phyloP scores from a whole-genome alignment of 768 basidiomycete species.

The Tubosaeta sp. region DNA sequence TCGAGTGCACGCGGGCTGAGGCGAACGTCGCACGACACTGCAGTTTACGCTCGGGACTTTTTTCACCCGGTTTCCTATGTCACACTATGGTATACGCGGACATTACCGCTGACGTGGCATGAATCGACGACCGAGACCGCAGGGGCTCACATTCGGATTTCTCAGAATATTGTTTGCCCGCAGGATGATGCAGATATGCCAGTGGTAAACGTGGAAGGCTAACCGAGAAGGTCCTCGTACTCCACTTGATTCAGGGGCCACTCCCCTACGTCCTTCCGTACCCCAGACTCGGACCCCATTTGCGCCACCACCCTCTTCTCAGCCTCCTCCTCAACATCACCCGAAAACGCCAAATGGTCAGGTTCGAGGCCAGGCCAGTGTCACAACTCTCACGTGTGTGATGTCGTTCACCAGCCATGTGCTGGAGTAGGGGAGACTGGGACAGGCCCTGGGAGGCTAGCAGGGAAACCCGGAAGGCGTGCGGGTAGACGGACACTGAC shows the following conservation, averaged over 20 bases:
- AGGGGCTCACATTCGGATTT: slow-evolving; percentile 16
- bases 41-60: slow-evolving; percentile 76
- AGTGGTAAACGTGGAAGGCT: slow-evolving; percentile 80
- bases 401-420: background rate
- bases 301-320: slow-evolving; percentile 24
- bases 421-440: no score
- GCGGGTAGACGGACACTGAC: no score
- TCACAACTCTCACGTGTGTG: slow-evolving; percentile 40
- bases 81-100: slow-evolving; percentile 65
- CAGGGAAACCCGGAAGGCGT: no score
- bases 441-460: no score
- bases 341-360: slow-evolving; percentile 22
- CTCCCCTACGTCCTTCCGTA: slow-evolving; percentile 38
- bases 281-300: slow-evolving; percentile 32
- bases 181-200: slow-evolving; percentile 73
- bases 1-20: no score
- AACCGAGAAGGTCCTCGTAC: slow-evolving; percentile 79
- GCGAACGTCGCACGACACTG: slow-evolving; percentile 71
- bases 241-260: slow-evolving; percentile 26
- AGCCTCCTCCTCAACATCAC: slow-evolving; percentile 9
- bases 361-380: slow-evolving; percentile 19
- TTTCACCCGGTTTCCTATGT: slow-evolving; percentile 69
- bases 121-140: slow-evolving; percentile 34
- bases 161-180: slow-evolving; percentile 69
- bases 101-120: slow-evolving; percentile 40